phyloP scores from a whole-genome alignment of 1,139 yeast species.

The Saccharomyces hybrid region DNA sequence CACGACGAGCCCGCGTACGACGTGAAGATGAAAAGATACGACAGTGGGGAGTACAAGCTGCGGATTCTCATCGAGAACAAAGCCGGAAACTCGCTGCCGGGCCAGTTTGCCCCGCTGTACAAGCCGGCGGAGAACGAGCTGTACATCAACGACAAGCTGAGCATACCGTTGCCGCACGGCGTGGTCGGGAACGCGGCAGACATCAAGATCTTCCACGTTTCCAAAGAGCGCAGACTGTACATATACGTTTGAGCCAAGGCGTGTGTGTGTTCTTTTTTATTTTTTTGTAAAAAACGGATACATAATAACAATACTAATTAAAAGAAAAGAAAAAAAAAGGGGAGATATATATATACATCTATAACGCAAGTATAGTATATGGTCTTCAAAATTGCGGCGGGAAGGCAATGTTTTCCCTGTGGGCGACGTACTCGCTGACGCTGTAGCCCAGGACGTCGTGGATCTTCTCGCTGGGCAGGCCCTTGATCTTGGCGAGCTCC shows the following conservation, averaged over 20 bases:
- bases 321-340: too few relatives aligned
- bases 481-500: constrained; percentile 71
- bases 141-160: not conserved
- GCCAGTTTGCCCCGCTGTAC: not conserved
- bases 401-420: constrained; percentile 83
- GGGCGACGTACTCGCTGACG: constrained; percentile 86
- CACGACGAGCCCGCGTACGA: not conserved
- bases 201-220: not conserved
- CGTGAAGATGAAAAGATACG: not conserved
- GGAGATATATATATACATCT: not conserved
- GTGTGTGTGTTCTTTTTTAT: not conserved
- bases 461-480: constrained; percentile 65
- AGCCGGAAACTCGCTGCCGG: not conserved
- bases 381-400: constrained; percentile 38
- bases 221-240: not conserved
- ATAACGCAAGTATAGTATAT: not conserved
- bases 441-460: constrained; percentile 70
- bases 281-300: not conserved
- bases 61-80: not conserved
- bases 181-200: not conserved
- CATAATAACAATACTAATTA: too few relatives aligned
- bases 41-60: not conserved
- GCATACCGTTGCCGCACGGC: not conserved
- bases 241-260: not conserved
- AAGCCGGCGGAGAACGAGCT: not conserved